Evolutionary conservation across 371 early-diverging fungal species (phyloP), one percentile per base, ranked within the genome.

Genomic region (Saksenaea oblongispora): DNA sequence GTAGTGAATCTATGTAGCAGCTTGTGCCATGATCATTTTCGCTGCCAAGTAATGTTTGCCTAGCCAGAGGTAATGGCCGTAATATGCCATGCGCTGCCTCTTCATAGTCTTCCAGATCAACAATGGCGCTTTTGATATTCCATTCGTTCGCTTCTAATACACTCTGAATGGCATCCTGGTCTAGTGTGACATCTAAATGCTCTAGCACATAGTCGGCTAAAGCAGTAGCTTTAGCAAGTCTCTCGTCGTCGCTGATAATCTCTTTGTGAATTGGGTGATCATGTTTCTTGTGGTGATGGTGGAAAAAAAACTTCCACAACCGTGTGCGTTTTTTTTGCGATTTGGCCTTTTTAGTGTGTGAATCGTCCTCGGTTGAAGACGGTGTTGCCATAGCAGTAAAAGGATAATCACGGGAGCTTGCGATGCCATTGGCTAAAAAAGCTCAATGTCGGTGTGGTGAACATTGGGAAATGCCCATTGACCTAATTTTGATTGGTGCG

Each of bases 21-120:
- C 80, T 79, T 22, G 87, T 87, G 51, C 75, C 73, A 24, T 75
- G 73, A 56, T 83, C 82, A 44, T 87, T 87, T 58, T 84, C 82
- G 18, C 78, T 73, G 8, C 87, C 87, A 13, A 70, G 63, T 55
- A 85, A 26, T 5, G 53, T 34, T 24, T 14, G 24, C 39, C 24
- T 0, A 56, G 27, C 37, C 1, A 27, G 34, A 9, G 64, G 64
- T 18, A 53, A 53, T 11, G 64, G 37, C 7, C 53, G 35, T 2
- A 79, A 42, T 8, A 79, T 65, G 36, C 79, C 79, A 59, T 74
- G 71, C 0, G 67, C 61, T 0, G 79, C 79, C 55, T 75, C 79
- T 59, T 74, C 69, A 59, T 67, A 72, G 36, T 75, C 70, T 58
- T 62, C 61, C 15, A 79, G 37, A 36, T 75, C 79, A 2, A 39